Evolutionary conservation across 805 yeast genomes (phyloP).

Genomic region (Wickerhamiella alocasiicola): DNA sequence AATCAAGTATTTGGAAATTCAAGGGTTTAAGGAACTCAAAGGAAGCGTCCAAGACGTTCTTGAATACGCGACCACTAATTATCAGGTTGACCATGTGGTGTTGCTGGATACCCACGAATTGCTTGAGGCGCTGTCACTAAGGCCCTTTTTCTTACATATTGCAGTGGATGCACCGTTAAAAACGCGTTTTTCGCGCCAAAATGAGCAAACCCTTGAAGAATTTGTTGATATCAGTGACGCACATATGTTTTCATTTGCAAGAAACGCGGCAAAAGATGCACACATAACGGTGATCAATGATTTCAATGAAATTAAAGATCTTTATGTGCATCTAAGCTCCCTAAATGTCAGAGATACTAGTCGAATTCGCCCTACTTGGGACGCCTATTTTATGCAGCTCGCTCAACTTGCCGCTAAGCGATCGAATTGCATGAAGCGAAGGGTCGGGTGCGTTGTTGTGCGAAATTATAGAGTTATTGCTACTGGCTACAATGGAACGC

Average conservation of each 20-base stretch:
- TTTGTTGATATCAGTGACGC: conserved; percentile 30
- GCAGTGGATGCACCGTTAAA: conserved; percentile 61
- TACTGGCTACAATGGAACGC: conserved; percentile 97
- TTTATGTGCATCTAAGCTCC: conserved; percentile 31
- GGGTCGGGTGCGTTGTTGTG: conserved; percentile 94
- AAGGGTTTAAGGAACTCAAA: conserved; percentile 37
- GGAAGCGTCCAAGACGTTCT: conserved; percentile 34
- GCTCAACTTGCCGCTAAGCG: conserved; percentile 89
- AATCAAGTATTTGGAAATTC: conserved; percentile 41
- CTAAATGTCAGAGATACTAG: conserved; percentile 39
- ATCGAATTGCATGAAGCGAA: conserved; percentile 91
- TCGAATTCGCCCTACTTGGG: conserved; percentile 88
- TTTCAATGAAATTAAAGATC: conserved; percentile 27
- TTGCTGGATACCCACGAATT: conserved; percentile 33
- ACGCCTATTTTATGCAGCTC: conserved; percentile 82
- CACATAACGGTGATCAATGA: conserved; percentile 49
- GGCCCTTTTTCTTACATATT: conserved; percentile 78
- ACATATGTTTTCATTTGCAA: conserved; percentile 20
- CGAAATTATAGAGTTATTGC: conserved; percentile 77
- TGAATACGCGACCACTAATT: conserved; percentile 50
- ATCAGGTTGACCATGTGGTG: conserved; percentile 52
- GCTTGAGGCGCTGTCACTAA: conserved; percentile 38
- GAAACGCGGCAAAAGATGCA: conserved; percentile 31
- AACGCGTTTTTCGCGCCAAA: conserved; percentile 30
- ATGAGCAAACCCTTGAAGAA: conserved; percentile 23